phyloP scores from a whole-genome alignment of 2,329 filamentous ascomycete genomes.

The Sporothrix brunneoviolacea region DNA sequence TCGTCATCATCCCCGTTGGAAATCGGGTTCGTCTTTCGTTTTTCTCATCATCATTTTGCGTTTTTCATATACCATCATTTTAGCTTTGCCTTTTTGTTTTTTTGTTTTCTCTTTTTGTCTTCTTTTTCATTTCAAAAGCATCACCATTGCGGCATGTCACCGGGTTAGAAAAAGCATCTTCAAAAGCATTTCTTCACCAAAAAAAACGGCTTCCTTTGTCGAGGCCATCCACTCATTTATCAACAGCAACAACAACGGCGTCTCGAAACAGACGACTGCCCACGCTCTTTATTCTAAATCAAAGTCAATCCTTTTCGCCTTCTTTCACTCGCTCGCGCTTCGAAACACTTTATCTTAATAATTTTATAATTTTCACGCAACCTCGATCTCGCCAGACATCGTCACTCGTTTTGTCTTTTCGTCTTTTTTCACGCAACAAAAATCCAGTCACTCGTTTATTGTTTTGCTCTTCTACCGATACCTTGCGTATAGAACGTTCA shows the following conservation, averaged over 20 bases:
- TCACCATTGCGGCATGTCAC: slow-evolving; percentile 1
- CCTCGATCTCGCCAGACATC: background rate
- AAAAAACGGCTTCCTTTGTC: slow-evolving; percentile 1
- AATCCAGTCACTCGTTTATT: slow-evolving; percentile 7
- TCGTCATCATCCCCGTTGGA: too few species aligned
- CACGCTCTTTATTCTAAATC: too few species aligned
- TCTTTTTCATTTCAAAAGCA: background rate
- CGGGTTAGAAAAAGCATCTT: background rate
- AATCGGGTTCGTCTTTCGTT: too few species aligned
- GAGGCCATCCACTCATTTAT: slow-evolving; percentile 9
- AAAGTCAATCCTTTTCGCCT: too few species aligned
- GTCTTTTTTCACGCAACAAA: background rate
- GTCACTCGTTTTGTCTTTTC: slow-evolving; percentile 4
- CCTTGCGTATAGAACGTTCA: too few species aligned
- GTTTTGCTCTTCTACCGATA: too few species aligned
- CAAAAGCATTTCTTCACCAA: background rate
- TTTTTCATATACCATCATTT: too few species aligned
- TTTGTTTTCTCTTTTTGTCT: background rate
- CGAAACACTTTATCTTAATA: background rate
- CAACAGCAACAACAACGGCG: background rate
- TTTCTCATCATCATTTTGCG: too few species aligned
- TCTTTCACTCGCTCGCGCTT: background rate
- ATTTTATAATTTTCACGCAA: background rate
- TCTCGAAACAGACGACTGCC: too few species aligned
- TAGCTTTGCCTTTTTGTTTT: too few species aligned